phyloP scores from a whole-genome alignment of 2,329 filamentous ascomycete species.

The Diplocarpon rosae region DNA sequence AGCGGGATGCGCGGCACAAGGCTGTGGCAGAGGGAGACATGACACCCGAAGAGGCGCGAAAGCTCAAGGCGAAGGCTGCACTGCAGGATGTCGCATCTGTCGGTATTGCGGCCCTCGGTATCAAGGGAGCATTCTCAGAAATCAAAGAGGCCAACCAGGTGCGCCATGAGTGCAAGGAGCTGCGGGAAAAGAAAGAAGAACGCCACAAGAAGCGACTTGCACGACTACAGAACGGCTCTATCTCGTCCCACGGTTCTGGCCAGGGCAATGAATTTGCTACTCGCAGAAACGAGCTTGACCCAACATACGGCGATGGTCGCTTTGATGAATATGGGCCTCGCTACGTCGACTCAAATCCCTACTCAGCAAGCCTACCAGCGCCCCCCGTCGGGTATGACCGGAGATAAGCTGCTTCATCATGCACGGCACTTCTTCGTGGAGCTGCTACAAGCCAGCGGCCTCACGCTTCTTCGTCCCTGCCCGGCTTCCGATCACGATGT shows the following conservation, averaged over 20 bases:
- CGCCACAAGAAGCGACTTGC: conserved; percentile 35
- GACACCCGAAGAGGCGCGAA: conserved; percentile 48
- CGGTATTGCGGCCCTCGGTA: conserved; percentile 55
- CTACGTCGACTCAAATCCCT: conserved; percentile 36
- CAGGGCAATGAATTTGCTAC: conserved; percentile 23
- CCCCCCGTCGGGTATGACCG: conserved; percentile 25
- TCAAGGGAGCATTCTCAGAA: conserved; percentile 52
- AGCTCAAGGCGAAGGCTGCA: conserved; percentile 51
- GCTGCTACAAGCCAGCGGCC: neutral
- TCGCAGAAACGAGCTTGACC: conserved; percentile 10
- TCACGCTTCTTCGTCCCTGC: neutral
- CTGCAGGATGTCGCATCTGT: conserved; percentile 54
- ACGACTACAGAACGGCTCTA: conserved; percentile 28
- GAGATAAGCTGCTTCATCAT: conserved; percentile 7
- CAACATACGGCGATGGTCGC: conserved; percentile 18
- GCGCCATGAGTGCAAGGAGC: conserved; percentile 42
- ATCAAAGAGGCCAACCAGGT: conserved; percentile 59
- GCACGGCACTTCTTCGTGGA: conserved; percentile 4
- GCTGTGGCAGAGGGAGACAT: conserved; percentile 54
- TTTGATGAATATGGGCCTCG: conserved; percentile 27
- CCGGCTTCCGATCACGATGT: neutral
- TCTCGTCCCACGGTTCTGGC: conserved; percentile 8
- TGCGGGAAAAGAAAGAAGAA: conserved; percentile 38
- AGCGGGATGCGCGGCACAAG: conserved; percentile 47
- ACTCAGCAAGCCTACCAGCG: conserved; percentile 27